Evolutionary conservation across 78 protist genomes (phyloP).

Genomic region (Protostelium mycophagum): DNA sequence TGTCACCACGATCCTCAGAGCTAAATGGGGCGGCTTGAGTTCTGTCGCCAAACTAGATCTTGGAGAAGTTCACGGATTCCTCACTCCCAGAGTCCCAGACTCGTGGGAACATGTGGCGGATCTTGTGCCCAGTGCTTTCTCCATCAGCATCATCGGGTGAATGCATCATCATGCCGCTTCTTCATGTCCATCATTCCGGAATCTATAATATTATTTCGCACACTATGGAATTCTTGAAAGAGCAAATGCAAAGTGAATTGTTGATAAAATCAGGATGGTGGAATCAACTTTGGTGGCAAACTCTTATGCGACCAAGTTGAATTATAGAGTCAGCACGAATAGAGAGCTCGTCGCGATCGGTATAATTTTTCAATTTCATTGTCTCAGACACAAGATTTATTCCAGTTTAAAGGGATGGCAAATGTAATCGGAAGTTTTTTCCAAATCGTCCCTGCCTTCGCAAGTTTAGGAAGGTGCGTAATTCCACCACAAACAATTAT

Average conservation of each 20-base stretch:
- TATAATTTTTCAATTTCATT: no score
- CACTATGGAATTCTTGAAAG: neutral
- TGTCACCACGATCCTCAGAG: slow-evolving; percentile 10
- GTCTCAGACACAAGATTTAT: neutral
- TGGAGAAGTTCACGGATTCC: slow-evolving; percentile 45
- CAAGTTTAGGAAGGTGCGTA: slow-evolving; percentile 47
- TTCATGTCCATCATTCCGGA: neutral
- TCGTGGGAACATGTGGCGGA: neutral
- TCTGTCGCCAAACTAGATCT: slow-evolving; percentile 13
- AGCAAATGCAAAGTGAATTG: slow-evolving; percentile 31
- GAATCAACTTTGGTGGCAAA: slow-evolving; percentile 61
- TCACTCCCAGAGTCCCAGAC: slow-evolving; percentile 21
- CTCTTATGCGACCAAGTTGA: slow-evolving; percentile 39
- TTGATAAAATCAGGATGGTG: slow-evolving; percentile 43
- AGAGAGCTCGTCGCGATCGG: slow-evolving; percentile 64
- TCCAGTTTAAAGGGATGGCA: neutral
- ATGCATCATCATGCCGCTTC: no score
- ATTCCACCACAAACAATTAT: no score
- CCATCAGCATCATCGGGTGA: neutral
- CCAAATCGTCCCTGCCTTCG: slow-evolving; percentile 32
- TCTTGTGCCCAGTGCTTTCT: neutral
- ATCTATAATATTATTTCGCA: neutral
- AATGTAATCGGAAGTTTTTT: slow-evolving; percentile 48
- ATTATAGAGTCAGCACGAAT: slow-evolving; percentile 36
- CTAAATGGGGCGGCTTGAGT: neutral